Evolutionary conservation across 2,329 filamentous ascomycete genomes (phyloP), one percentile per base, ranked within the genome.

Genomic region (Diaporthe sp.): DNA sequence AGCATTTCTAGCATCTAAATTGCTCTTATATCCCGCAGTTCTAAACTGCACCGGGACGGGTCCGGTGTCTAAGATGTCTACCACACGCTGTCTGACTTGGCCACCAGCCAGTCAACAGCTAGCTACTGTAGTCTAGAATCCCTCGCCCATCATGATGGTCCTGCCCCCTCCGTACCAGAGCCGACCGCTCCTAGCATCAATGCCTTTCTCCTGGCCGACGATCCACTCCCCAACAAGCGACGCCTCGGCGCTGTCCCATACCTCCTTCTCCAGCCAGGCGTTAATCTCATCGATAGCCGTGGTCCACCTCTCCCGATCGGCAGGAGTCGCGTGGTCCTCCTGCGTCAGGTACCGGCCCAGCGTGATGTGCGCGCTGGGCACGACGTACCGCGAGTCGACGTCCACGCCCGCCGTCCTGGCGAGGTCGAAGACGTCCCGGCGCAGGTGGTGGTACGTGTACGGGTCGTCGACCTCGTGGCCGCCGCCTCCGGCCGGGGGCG

Each of bases 391-490:
- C 71, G 94, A 94, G 31, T 89, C 93, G 47, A 98, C 89, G 22
- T 89, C 85, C n/a, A 96, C 87, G 1, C 94, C 94, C 0, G 91
- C 88, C 4, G 85, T 86, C 61, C 87, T 86, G 4, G 91, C 90
- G 37, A 91, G 85, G 67, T 89, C 87, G 82, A 93, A 97, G 17
- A 97, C 82, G 81, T 98, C 95, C 5, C 93, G 90, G 3, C 96
- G 92, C 12, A 98, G 90, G 83, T 98, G 96, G 82, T 98, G 96
- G 83, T 98, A 98, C 0, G 94, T 96, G 84, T 95, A 98, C 1
- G 79, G 81, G 78, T 97, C 94, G 25, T 90, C 88, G 53, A 81
- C 79, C 17, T 79, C 79, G 25, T 28, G 55, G 20, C 31, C 34
- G 28, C 28, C 58, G 49, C 25, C 74, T 4, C 79, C 78, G 42